These are phyloP conservation scores for Acacia confusa DNA, from an alignment of 306 rosid genomes.

Conservation along the genomic window DNA sequence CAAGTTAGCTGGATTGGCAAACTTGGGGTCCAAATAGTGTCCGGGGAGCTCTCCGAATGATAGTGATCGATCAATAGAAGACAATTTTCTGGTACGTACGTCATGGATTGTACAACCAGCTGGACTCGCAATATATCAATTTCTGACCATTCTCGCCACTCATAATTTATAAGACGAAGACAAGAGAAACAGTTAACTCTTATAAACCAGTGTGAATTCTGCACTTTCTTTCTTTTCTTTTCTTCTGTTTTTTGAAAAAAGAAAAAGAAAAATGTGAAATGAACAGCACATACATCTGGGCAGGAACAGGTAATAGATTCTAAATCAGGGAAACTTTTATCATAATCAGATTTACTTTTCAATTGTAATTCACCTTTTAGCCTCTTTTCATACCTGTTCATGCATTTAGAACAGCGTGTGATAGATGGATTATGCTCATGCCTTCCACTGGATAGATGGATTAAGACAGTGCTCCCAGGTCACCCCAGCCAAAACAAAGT, in stretches of 20 bases:
- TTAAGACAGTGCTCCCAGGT: neutral
- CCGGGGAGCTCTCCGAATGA: neutral
- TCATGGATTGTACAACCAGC: neutral
- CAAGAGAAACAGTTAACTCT: no score
- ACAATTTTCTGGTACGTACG: no score
- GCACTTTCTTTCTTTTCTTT: no score
- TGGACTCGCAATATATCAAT: neutral
- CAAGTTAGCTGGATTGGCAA: neutral
- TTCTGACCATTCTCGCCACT: neutral
- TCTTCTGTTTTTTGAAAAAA: no score
- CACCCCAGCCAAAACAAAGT: neutral
- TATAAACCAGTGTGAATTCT: no score
- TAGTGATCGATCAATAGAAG: neutral
- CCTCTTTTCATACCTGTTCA: neutral
- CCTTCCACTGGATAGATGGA: neutral
- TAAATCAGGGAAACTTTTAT: neutral
- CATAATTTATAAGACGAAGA: neutral
- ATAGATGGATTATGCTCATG: neutral
- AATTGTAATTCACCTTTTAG: neutral
- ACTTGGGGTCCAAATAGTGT: neutral
- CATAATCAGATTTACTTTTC: neutral
- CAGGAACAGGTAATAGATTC: neutral
- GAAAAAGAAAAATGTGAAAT: no score
- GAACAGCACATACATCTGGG: neutral
- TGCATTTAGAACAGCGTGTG: neutral